These are phyloP conservation scores for Metschnikowia kofuensis DNA, from an alignment of 805 yeast species.

Conservation along the genomic window DNA sequence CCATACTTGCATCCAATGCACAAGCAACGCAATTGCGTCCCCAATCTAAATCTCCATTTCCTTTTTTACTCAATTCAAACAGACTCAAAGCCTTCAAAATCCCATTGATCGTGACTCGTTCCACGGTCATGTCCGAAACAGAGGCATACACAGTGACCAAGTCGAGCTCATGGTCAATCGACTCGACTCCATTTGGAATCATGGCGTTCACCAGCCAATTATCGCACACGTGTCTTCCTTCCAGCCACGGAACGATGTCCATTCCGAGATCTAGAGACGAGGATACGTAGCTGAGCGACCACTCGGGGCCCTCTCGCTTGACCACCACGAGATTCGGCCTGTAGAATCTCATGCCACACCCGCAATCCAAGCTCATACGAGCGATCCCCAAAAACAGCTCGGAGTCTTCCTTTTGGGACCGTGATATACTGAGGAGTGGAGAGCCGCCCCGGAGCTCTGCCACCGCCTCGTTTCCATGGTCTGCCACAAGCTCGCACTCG, in stretches of 20 bases:
- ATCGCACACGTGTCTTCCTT: slow-evolving; percentile 24
- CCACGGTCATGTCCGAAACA: slow-evolving; percentile 37
- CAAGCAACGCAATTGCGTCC: not conserved
- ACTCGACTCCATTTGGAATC: slow-evolving; percentile 45
- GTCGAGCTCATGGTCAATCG: slow-evolving; percentile 34
- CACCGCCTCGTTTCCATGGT: slow-evolving; percentile 2
- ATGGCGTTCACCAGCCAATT: slow-evolving; percentile 34
- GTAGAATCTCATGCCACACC: slow-evolving; percentile 44
- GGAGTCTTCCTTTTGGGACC: slow-evolving; percentile 14
- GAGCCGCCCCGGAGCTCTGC: slow-evolving; percentile 27
- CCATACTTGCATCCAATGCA: slow-evolving; percentile 3
- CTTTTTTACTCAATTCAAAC: not conserved
- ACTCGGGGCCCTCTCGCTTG: slow-evolving; percentile 23
- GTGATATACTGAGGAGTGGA: slow-evolving; percentile 12
- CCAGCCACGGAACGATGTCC: slow-evolving; percentile 29
- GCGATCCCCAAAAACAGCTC: slow-evolving; percentile 48
- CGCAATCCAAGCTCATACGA: slow-evolving; percentile 42
- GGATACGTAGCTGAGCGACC: slow-evolving; percentile 25
- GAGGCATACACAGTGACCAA: slow-evolving; percentile 34
- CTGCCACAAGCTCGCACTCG: slow-evolving; percentile 18
- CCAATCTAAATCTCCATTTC: too few relatives aligned
- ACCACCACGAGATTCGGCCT: slow-evolving; percentile 44
- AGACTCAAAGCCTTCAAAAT: slow-evolving; percentile 17
- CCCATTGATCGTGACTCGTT: slow-evolving; percentile 32
- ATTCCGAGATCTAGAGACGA: slow-evolving; percentile 32